phyloP scores from a whole-genome alignment of 164 flowering plant species.

The Dillenia turbinata region DNA sequence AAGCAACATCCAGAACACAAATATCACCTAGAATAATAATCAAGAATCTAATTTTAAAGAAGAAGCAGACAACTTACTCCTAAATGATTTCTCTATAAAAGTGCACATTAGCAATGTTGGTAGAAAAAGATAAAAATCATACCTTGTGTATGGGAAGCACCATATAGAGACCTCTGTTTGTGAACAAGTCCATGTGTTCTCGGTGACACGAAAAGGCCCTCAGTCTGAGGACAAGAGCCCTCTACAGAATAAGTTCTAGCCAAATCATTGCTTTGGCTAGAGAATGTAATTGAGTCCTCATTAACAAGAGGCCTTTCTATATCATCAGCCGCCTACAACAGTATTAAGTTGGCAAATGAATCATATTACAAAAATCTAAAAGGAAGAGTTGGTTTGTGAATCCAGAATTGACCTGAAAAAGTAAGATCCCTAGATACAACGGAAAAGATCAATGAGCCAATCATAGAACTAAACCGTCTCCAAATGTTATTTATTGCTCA shows the following conservation, averaged over 20 bases:
- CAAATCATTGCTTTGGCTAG: conserved; percentile 32
- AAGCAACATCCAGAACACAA: conserved; percentile 49
- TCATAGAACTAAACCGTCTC: too few species aligned
- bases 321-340: conserved; percentile 60
- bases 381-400: not conserved
- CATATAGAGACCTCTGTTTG: conserved; percentile 47
- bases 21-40: conserved; percentile 44
- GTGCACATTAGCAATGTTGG: not conserved
- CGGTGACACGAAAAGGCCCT: conserved; percentile 36
- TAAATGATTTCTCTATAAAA: too few species aligned
- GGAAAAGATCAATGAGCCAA: too few species aligned
- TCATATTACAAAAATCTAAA: not conserved
- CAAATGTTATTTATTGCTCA: too few species aligned
- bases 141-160: conserved; percentile 56
- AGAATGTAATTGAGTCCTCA: conserved; percentile 31
- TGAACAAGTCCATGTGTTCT: conserved; percentile 43
- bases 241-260: conserved; percentile 41
- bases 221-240: conserved; percentile 43
- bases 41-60: not conserved
- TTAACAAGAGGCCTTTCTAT: conserved; percentile 81
- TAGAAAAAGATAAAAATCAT: not conserved
- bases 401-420: too few species aligned
- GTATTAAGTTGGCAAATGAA: not conserved
- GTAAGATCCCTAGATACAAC: too few species aligned
- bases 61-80: not conserved